A percentile compares a stretch with the other conserved stretches of the same genome.
Evolutionary conservation across 2,329 filamentous ascomycete genomes (phyloP).

Genomic region (Talaromyces islandicus): DNA sequence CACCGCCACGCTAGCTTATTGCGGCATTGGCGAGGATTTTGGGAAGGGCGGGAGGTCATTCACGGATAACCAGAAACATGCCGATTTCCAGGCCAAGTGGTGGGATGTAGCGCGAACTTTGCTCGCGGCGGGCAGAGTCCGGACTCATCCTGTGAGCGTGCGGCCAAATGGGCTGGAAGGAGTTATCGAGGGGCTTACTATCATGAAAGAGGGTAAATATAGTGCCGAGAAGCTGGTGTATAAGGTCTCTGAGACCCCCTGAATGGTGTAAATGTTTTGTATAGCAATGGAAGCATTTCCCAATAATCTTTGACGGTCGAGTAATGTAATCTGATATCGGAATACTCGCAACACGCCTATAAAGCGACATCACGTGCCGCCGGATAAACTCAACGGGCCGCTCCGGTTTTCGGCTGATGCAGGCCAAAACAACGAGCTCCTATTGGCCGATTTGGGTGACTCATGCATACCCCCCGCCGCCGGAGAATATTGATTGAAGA

Average conservation of each 20-base stretch:
- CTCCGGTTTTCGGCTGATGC: neutral
- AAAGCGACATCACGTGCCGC: constrained; percentile 7
- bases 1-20: constrained; percentile 6
- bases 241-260: constrained; percentile 8
- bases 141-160: constrained; percentile 6
- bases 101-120: constrained; percentile 6
- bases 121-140: constrained; percentile 6
- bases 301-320: neutral
- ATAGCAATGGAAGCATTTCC: neutral
- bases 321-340: neutral
- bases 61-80: constrained; percentile 7
- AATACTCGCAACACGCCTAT: too few relatives aligned
- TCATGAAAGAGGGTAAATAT: constrained; percentile 6
- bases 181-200: constrained; percentile 7
- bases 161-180: constrained; percentile 8
- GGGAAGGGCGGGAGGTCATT: neutral
- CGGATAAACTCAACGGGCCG: constrained; percentile 42
- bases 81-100: constrained; percentile 5
- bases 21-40: constrained; percentile 7
- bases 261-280: neutral
- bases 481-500: constrained; percentile 23
- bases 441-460: neutral
- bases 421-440: neutral
- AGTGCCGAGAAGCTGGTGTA: constrained; percentile 11
- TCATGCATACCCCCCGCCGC: neutral